phyloP scores from a whole-genome alignment of 768 basidiomycete genomes.

The Serpula lacrymans region DNA sequence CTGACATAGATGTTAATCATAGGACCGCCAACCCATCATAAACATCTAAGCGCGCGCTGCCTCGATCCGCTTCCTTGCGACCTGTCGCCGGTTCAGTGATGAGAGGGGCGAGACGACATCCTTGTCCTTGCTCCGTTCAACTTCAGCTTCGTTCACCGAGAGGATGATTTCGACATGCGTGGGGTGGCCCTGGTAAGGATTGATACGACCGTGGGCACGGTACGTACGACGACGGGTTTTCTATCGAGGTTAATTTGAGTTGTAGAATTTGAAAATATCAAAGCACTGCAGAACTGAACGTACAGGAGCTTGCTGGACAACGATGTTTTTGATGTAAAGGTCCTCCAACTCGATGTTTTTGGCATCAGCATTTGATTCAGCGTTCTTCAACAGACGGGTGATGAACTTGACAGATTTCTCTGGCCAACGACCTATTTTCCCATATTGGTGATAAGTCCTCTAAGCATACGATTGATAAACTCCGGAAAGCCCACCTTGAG shows the following conservation, averaged over 20 bases:
- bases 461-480: too few relatives aligned
- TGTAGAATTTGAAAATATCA: conserved; percentile 3
- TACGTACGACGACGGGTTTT: conserved; percentile 99
- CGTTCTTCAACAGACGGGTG: conserved; percentile 93
- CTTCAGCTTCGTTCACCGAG: conserved; percentile 70
- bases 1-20: conserved; percentile 20
- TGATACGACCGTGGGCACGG: conserved; percentile 96
- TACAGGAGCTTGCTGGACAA: conserved; percentile 97
- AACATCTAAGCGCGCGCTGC: conserved; percentile 59
- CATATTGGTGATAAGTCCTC: not conserved
- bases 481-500: conserved; percentile 73
- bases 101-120: conserved; percentile 47
- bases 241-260: conserved; percentile 36
- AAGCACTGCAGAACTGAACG: conserved; percentile 27
- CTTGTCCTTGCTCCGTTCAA: conserved; percentile 91
- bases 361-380: conserved; percentile 97
- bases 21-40: conserved; percentile 17
- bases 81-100: conserved; percentile 81
- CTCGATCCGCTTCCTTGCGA: conserved; percentile 85
- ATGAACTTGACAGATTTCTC: conserved; percentile 98
- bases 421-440: conserved; percentile 90
- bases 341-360: conserved; percentile 95
- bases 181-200: conserved; percentile 98
- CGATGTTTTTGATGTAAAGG: conserved; percentile 92
- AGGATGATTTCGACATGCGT: conserved; percentile 96